Conservation (phyloP, 495 filamentous ascomycete species). For the Podospora anserina region DNA sequence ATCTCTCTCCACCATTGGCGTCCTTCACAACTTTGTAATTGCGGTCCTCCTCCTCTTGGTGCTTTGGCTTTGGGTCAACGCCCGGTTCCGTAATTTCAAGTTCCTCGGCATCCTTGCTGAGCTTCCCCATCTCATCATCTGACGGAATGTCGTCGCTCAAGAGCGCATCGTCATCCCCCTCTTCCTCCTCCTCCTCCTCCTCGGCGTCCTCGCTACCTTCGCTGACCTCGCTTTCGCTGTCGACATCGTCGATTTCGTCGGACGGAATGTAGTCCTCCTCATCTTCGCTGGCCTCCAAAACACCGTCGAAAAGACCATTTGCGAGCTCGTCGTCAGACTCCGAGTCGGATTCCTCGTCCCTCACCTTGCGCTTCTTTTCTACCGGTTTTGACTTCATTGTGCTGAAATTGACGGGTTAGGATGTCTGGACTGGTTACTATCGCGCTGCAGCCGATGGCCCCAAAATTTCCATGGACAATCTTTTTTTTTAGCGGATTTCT, state of each 20-base stretch:
- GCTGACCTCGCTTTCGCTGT: slow-evolving; percentile 18
- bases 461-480: slow-evolving; percentile 25
- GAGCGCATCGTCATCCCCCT: slow-evolving; percentile 52
- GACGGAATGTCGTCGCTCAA: slow-evolving; percentile 59
- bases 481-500: slow-evolving; percentile 32
- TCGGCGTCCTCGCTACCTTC: slow-evolving; percentile 21
- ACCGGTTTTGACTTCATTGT: slow-evolving; percentile 39
- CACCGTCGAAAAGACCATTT: slow-evolving; percentile 33
- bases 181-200: slow-evolving; percentile 55
- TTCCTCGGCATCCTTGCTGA: slow-evolving; percentile 23
- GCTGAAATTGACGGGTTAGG: slow-evolving; percentile 8
- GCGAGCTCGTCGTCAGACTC: slow-evolving; percentile 35
- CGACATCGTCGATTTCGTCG: slow-evolving; percentile 24
- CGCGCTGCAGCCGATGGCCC: slow-evolving; percentile 14
- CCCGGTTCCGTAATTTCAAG: slow-evolving; percentile 33
- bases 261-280: slow-evolving; percentile 28
- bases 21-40: slow-evolving; percentile 59
- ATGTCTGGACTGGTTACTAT: slow-evolving; percentile 21
- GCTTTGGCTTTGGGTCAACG: slow-evolving; percentile 32
- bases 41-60: slow-evolving; percentile 40
- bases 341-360: slow-evolving; percentile 26
- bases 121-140: slow-evolving; percentile 41
- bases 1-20: slow-evolving; percentile 52
- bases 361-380: slow-evolving; percentile 47
- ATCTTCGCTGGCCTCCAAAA: slow-evolving; percentile 35